phyloP scores from a whole-genome alignment of 805 yeast species.

The Zygosaccharomyces bisporus region DNA sequence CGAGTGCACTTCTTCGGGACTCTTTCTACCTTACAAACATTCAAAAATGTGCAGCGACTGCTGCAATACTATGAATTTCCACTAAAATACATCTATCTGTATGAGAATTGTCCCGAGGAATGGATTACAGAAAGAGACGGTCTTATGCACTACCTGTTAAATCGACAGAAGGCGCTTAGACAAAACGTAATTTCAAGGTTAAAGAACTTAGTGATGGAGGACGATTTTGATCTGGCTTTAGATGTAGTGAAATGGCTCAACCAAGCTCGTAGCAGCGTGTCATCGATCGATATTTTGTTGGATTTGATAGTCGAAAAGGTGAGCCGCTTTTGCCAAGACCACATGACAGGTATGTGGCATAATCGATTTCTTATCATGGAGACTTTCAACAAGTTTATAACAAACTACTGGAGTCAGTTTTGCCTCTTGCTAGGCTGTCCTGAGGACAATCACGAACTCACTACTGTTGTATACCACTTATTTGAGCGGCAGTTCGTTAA shows the following conservation, averaged over 20 bases:
- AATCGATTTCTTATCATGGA: constrained; percentile 26
- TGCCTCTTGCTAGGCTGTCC: constrained; percentile 22
- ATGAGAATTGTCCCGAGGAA: constrained; percentile 12
- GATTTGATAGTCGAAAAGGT: constrained; percentile 24
- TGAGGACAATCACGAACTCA: constrained; percentile 30
- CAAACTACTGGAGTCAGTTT: constrained; percentile 27
- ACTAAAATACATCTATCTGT: constrained; percentile 17
- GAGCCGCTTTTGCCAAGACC: constrained; percentile 15
- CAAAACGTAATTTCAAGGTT: constrained; percentile 14
- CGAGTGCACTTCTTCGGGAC: constrained; percentile 24
- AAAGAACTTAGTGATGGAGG: constrained; percentile 20
- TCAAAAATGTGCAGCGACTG: constrained; percentile 23
- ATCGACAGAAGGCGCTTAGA: constrained; percentile 18
- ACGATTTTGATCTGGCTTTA: constrained; percentile 27
- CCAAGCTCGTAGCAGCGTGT: constrained; percentile 16
- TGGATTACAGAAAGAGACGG: constrained; percentile 23
- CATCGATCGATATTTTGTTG: constrained; percentile 22
- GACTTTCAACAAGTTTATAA: constrained; percentile 28
- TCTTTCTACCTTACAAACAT: constrained; percentile 15
- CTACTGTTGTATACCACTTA: constrained; percentile 23
- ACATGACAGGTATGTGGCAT: constrained; percentile 21
- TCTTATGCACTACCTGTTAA: constrained; percentile 28
- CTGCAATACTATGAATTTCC: constrained; percentile 29
- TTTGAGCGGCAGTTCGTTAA: constrained; percentile 28
- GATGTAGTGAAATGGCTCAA: constrained; percentile 28